These are phyloP conservation scores for Phanerodontia chrysosporium DNA, from an alignment of 768 basidiomycete genomes.

Conservation along the genomic window DNA sequence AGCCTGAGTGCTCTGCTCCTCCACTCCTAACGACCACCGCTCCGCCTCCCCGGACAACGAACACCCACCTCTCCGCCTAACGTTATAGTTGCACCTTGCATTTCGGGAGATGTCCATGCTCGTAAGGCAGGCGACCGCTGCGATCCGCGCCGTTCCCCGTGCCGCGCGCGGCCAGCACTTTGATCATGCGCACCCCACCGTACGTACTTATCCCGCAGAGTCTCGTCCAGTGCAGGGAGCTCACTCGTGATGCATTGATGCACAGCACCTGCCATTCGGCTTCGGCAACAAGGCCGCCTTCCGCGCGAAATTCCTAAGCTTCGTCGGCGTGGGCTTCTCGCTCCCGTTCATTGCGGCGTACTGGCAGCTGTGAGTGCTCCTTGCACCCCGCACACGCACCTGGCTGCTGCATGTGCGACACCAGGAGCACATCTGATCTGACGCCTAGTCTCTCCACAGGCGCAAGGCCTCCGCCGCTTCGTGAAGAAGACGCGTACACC, in stretches of 20 bases:
- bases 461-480: constrained; percentile 5
- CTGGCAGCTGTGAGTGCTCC: constrained; percentile 12
- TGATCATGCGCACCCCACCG: neutral
- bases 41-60: neutral
- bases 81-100: neutral
- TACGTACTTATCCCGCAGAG: too few species aligned
- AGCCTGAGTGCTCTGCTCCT: neutral
- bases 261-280: constrained; percentile 9
- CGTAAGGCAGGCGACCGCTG: neutral
- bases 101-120: neutral
- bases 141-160: constrained; percentile 3
- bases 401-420: neutral
- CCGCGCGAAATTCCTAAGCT: constrained; percentile 3
- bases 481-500: neutral
- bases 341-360: constrained; percentile 10
- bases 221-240: too few species aligned
- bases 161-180: neutral
- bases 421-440: constrained; percentile 1
- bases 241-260: too few species aligned
- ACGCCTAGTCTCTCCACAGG: constrained; percentile 1
- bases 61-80: neutral
- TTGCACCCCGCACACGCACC: neutral
- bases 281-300: constrained; percentile 6
- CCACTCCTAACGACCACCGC: neutral
- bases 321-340: constrained; percentile 9